phyloP scores from a whole-genome alignment of 805 yeast species.

The Zygotorulaspora sp. region DNA sequence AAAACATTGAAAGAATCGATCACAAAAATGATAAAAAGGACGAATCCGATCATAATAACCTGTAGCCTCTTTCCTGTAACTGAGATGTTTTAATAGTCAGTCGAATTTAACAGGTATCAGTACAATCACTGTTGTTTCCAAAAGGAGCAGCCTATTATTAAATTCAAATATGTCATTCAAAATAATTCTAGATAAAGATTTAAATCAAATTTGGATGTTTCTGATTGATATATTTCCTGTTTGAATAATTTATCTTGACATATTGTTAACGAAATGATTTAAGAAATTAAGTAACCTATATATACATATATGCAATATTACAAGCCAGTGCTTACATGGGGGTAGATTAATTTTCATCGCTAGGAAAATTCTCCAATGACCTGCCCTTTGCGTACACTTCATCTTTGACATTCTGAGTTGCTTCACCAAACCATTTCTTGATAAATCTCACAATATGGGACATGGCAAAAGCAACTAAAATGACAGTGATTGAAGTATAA shows the following conservation, averaged over 20 bases:
- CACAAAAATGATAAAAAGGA: slow-evolving; percentile 4
- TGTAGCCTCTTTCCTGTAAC: too few species aligned
- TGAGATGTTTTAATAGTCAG: too few species aligned
- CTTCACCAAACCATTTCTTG: slow-evolving; percentile 25
- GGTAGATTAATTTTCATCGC: slow-evolving; percentile 1
- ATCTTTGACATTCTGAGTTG: slow-evolving; percentile 46
- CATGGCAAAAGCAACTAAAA: slow-evolving; percentile 8
- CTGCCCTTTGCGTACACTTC: slow-evolving; percentile 55
- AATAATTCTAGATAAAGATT: too few species aligned
- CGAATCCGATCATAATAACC: too few species aligned
- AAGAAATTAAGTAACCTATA: not conserved
- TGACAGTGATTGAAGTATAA: slow-evolving; percentile 11
- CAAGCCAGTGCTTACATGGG: not conserved
- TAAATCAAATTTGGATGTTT: not conserved
- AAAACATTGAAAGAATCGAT: slow-evolving; percentile 9
- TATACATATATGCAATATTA: slow-evolving; percentile 4
- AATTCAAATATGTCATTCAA: too few species aligned
- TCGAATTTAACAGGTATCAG: too few species aligned
- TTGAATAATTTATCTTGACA: too few species aligned
- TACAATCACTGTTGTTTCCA: too few species aligned
- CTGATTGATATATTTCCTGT: too few species aligned
- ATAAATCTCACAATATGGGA: slow-evolving; percentile 5
- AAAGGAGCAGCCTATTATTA: too few species aligned
- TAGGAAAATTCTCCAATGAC: slow-evolving; percentile 43
- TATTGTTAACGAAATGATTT: too few species aligned